A percentile compares a stretch with the other conserved stretches of the same genome.
Evolutionary conservation across 345 rosid genomes (phyloP).

Genomic region (Acer yangbiense): DNA sequence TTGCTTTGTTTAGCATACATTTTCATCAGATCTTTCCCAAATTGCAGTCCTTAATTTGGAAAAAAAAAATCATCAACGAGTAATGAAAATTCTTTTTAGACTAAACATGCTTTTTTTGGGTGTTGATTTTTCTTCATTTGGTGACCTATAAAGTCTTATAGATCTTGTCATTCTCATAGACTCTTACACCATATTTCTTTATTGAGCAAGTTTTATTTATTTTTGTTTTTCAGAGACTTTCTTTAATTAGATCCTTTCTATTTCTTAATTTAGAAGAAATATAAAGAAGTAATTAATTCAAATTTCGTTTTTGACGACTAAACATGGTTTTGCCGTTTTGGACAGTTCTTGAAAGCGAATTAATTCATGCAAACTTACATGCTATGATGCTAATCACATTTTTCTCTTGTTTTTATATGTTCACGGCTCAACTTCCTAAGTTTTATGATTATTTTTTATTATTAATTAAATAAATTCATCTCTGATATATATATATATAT

Average conservation of each 20-base stretch:
- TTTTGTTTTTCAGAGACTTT: not conserved
- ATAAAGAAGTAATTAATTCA: not conserved
- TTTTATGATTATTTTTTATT: not conserved
- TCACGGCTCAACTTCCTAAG: not conserved
- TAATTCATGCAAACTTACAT: conserved; percentile 5
- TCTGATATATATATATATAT: too few relatives aligned
- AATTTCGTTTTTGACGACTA: not conserved
- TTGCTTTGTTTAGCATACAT: not conserved
- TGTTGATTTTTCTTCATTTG: not conserved
- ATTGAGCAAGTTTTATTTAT: not conserved
- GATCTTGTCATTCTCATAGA: not conserved
- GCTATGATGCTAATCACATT: not conserved
- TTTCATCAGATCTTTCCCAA: not conserved
- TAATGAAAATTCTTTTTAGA: not conserved
- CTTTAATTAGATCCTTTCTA: not conserved
- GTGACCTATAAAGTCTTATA: not conserved
- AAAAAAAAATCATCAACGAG: not conserved
- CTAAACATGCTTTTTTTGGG: not conserved
- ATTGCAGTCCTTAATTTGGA: not conserved
- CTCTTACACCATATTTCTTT: not conserved
- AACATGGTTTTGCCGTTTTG: not conserved
- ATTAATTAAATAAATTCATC: not conserved
- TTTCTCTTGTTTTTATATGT: not conserved
- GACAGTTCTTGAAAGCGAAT: not conserved
- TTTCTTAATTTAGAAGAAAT: not conserved